These are phyloP conservation scores for Austroboletus niveus DNA, from an alignment of 1,284 basidiomycete genomes.

Conservation along the genomic window DNA sequence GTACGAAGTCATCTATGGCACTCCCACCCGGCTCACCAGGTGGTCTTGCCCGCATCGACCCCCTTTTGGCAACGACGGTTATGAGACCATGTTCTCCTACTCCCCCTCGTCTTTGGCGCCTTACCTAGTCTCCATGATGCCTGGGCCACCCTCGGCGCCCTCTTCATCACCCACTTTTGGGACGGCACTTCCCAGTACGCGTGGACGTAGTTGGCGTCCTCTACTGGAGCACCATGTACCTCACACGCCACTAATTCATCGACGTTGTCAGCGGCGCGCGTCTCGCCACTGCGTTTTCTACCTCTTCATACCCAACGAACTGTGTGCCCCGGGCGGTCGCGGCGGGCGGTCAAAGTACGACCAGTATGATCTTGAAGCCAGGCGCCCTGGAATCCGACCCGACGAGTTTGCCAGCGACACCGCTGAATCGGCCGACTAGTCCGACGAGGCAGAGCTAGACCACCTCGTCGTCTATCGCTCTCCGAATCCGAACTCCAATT, in stretches of 20 bases:
- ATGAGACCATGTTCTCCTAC: slow-evolving; percentile 75
- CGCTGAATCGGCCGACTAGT: slow-evolving; percentile 19
- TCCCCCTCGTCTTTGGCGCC: slow-evolving; percentile 50
- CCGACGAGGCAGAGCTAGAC: slow-evolving; percentile 58
- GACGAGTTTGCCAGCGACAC: too few species aligned
- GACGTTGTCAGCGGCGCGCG: slow-evolving; percentile 95
- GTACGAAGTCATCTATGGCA: slow-evolving; percentile 98
- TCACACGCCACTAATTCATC: slow-evolving; percentile 96
- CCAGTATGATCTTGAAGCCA: too few species aligned
- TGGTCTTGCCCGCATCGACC: slow-evolving; percentile 91
- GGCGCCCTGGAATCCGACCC: too few species aligned
- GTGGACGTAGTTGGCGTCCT: slow-evolving; percentile 88
- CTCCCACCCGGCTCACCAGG: slow-evolving; percentile 92
- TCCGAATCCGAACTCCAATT: slow-evolving; percentile 30
- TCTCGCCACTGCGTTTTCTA: slow-evolving; percentile 87
- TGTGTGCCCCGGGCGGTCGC: slow-evolving; percentile 53
- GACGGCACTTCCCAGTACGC: slow-evolving; percentile 66
- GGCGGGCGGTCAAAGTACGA: slow-evolving; percentile 46
- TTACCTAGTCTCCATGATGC: slow-evolving; percentile 94
- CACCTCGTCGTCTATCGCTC: slow-evolving; percentile 69
- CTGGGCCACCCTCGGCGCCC: slow-evolving; percentile 88
- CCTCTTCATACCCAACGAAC: slow-evolving; percentile 78
- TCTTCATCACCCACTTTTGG: slow-evolving; percentile 97
- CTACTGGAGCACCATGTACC: slow-evolving; percentile 99
- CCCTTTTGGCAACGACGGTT: slow-evolving; percentile 79